Evolutionary conservation across 2,329 filamentous ascomycete species (phyloP).

Genomic region (Furcasterigmium furcatum): DNA sequence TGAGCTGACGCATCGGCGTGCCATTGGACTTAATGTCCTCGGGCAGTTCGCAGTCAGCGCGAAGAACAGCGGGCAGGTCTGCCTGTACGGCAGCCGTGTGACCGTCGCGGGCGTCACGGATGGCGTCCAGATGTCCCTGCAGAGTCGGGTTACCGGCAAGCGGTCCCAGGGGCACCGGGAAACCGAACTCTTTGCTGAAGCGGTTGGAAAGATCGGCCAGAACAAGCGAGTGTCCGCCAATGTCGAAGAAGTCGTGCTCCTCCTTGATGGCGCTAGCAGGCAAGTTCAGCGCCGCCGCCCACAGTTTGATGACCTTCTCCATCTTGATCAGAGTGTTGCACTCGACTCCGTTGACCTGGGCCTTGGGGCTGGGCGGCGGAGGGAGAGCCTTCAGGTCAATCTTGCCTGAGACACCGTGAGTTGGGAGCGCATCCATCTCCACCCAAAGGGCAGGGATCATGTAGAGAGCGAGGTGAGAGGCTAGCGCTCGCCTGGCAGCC

Average conservation of each 20-base stretch:
- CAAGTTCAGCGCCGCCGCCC: slow-evolving; percentile 69
- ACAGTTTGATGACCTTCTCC: slow-evolving; percentile 66
- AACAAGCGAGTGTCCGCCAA: slow-evolving; percentile 74
- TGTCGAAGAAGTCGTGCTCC: slow-evolving; percentile 76
- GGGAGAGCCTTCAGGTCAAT: slow-evolving; percentile 71
- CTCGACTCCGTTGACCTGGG: slow-evolving; percentile 34
- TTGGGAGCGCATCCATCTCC: slow-evolving; percentile 66
- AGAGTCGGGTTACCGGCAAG: slow-evolving; percentile 71
- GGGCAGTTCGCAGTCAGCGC: slow-evolving; percentile 63
- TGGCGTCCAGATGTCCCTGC: slow-evolving; percentile 67
- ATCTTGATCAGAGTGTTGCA: slow-evolving; percentile 63
- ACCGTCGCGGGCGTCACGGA: slow-evolving; percentile 68
- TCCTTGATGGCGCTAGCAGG: slow-evolving; percentile 59
- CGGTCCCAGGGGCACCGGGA: slow-evolving; percentile 67
- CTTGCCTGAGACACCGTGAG: slow-evolving; percentile 77
- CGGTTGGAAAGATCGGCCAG: slow-evolving; percentile 75
- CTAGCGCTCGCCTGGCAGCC: slow-evolving; percentile 60
- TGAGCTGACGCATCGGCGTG: slow-evolving; percentile 53
- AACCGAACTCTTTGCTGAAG: slow-evolving; percentile 66
- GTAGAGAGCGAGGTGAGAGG: slow-evolving; percentile 70
- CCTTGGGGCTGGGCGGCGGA: slow-evolving; percentile 53
- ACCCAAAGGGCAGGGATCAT: slow-evolving; percentile 83
- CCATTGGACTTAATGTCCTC: slow-evolving; percentile 62
- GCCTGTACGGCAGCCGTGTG: slow-evolving; percentile 73
- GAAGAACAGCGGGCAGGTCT: slow-evolving; percentile 67